These are phyloP conservation scores for Phyllosticta citriasiana DNA, from an alignment of 2,329 filamentous ascomycete genomes.

Conservation along the genomic window DNA sequence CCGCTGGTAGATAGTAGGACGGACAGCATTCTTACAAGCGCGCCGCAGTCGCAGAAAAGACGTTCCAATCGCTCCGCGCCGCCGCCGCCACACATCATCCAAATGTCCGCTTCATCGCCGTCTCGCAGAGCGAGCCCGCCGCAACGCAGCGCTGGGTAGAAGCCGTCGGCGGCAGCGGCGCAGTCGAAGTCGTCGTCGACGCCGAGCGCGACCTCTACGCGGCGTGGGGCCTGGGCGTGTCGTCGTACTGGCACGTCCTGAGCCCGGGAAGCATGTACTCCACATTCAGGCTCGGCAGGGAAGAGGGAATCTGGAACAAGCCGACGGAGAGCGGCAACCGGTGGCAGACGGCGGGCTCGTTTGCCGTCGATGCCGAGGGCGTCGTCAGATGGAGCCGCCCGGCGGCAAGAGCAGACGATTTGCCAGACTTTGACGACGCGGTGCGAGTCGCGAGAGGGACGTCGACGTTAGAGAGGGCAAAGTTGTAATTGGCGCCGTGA, in stretches of 20 bases:
- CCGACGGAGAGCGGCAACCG: constrained; percentile 55
- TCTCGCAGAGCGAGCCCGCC: constrained; percentile 24
- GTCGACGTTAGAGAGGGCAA: not conserved
- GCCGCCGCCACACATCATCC: constrained; percentile 18
- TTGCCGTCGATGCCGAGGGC: constrained; percentile 47
- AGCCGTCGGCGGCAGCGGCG: constrained; percentile 42
- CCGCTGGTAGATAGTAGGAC: not conserved
- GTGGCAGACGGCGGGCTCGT: constrained; percentile 61
- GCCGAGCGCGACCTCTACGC: constrained; percentile 50
- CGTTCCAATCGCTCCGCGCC: constrained; percentile 32
- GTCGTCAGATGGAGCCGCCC: constrained; percentile 44
- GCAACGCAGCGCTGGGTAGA: constrained; percentile 26
- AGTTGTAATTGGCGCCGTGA: not conserved
- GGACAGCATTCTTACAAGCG: not conserved
- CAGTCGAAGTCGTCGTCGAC: constrained; percentile 52
- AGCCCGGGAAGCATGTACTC: constrained; percentile 48
- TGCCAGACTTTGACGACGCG: constrained; percentile 44
- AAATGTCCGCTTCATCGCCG: constrained; percentile 22
- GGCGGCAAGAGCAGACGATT: constrained; percentile 41
- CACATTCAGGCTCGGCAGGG: constrained; percentile 47
- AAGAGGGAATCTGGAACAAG: constrained; percentile 57
- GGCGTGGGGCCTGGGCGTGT: constrained; percentile 55
- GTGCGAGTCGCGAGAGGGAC: constrained; percentile 16
- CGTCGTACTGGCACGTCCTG: constrained; percentile 52
- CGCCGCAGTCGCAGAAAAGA: constrained; percentile 55